Evolutionary conservation across 1,284 basidiomycete genomes (phyloP).

Genomic region (Kalmanozyma brasiliensis): DNA sequence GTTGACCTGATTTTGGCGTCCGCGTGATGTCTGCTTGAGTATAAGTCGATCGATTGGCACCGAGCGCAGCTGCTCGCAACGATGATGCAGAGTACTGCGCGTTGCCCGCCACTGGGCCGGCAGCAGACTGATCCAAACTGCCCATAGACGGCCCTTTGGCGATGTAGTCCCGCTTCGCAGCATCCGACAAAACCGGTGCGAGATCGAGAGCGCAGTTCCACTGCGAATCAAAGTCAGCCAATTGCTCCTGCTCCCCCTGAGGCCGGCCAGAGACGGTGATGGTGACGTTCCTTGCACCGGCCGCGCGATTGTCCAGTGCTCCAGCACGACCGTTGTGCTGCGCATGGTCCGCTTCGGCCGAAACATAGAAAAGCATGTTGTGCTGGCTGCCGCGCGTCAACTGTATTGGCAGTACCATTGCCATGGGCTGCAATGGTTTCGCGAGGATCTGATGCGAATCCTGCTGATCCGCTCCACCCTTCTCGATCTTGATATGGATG

Average conservation of each 20-base stretch:
- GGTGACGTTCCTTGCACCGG: conserved; percentile 29
- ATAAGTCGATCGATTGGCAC: not conserved
- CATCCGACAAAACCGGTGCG: conserved; percentile 24
- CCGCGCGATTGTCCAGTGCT: not conserved
- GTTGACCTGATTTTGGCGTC: conserved; percentile 29
- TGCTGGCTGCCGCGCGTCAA: conserved; percentile 36
- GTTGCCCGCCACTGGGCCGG: conserved; percentile 23
- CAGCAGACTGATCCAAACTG: not conserved
- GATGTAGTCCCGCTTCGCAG: conserved; percentile 14
- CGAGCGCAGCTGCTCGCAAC: conserved; percentile 3
- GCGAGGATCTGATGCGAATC: conserved; percentile 10
- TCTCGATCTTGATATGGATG: conserved; percentile 30
- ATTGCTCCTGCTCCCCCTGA: conserved; percentile 10
- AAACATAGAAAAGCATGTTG: conserved; percentile 45
- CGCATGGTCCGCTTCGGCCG: conserved; percentile 8
- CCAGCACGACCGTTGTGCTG: not conserved
- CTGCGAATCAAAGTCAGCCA: conserved; percentile 39
- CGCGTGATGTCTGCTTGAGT: conserved; percentile 6
- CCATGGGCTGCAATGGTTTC: conserved; percentile 13
- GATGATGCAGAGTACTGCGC: conserved; percentile 32
- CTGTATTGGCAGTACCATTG: conserved; percentile 19
- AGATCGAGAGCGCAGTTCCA: conserved; percentile 48
- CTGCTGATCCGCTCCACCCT: not conserved
- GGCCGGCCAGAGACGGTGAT: conserved; percentile 37
- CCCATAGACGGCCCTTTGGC: not conserved